Evolutionary conservation across 805 yeast species (phyloP).

Genomic region (Yamadazyma philogaea): DNA sequence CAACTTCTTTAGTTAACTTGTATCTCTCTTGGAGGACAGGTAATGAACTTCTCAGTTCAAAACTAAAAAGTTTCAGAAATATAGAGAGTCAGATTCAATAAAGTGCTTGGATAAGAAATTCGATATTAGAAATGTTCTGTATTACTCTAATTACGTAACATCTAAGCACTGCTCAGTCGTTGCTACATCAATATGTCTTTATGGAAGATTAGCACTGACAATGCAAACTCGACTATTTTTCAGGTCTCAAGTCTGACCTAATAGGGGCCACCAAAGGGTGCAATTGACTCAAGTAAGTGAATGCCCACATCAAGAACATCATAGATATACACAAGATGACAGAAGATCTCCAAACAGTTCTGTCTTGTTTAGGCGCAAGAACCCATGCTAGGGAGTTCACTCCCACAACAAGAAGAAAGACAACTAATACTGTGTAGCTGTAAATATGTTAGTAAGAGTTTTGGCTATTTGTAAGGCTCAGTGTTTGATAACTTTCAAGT

Average conservation of each 20-base stretch:
- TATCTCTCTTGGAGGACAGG: no score
- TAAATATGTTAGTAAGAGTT: conserved; percentile 19
- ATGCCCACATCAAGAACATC: conserved; percentile 90
- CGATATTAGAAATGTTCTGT: no score
- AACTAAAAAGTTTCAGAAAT: no score
- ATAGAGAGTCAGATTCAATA: no score
- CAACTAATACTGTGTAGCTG: conserved; percentile 70
- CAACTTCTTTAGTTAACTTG: no score
- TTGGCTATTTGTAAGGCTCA: no score
- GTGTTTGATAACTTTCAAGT: no score
- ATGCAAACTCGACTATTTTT: conserved; percentile 23
- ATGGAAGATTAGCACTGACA: neutral
- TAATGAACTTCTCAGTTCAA: no score
- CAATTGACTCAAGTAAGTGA: conserved; percentile 80
- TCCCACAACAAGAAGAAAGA: conserved; percentile 55
- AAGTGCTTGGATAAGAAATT: no score
- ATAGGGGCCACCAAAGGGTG: conserved; percentile 92
- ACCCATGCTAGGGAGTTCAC: conserved; percentile 73
- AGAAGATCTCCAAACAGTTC: conserved; percentile 46
- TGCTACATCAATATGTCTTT: neutral
- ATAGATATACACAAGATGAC: conserved; percentile 62
- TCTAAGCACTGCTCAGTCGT: no score
- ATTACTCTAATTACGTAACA: no score
- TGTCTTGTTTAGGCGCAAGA: conserved; percentile 78
- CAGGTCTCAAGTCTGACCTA: conserved; percentile 87